These are phyloP conservation scores for Auricularia sp. DNA, from an alignment of 768 basidiomycete genomes.

Conservation along the genomic window DNA sequence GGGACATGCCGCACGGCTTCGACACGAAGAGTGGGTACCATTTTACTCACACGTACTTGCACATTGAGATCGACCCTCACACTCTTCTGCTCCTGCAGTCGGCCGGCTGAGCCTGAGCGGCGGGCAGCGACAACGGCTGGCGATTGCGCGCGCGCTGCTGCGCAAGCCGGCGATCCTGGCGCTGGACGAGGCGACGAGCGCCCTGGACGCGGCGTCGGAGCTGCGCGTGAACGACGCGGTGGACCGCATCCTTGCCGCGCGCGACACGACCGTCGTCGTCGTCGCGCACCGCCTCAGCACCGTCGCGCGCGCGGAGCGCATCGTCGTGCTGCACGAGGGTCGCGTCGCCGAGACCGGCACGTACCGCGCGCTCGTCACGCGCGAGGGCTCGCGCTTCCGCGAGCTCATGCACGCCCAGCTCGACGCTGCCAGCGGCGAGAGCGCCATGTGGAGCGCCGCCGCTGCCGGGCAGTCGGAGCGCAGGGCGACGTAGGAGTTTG, in stretches of 20 bases:
- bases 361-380: slow-evolving; percentile 66
- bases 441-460: slow-evolving; percentile 4
- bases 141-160: slow-evolving; percentile 78
- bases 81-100: slow-evolving; percentile 30
- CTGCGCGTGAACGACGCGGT: slow-evolving; percentile 78
- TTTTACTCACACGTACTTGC: not conserved
- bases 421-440: slow-evolving; percentile 31
- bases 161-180: slow-evolving; percentile 83
- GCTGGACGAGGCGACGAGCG: slow-evolving; percentile 83
- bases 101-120: slow-evolving; percentile 63
- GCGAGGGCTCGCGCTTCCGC: slow-evolving; percentile 69
- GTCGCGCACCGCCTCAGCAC: slow-evolving; percentile 87
- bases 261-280: slow-evolving; percentile 78
- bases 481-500: too few species aligned
- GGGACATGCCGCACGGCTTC: slow-evolving; percentile 89
- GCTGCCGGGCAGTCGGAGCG: not conserved
- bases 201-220: slow-evolving; percentile 82
- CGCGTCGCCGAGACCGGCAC: slow-evolving; percentile 73
- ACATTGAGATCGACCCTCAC: not conserved
- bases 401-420: slow-evolving; percentile 86
- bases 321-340: slow-evolving; percentile 84
- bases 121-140: slow-evolving; percentile 72
- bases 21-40: slow-evolving; percentile 72
- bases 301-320: slow-evolving; percentile 80
- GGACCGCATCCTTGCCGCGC: slow-evolving; percentile 69